These are phyloP conservation scores for Anisodus tanguticus DNA, from an alignment of 257 asterid genomes.

Conservation along the genomic window DNA sequence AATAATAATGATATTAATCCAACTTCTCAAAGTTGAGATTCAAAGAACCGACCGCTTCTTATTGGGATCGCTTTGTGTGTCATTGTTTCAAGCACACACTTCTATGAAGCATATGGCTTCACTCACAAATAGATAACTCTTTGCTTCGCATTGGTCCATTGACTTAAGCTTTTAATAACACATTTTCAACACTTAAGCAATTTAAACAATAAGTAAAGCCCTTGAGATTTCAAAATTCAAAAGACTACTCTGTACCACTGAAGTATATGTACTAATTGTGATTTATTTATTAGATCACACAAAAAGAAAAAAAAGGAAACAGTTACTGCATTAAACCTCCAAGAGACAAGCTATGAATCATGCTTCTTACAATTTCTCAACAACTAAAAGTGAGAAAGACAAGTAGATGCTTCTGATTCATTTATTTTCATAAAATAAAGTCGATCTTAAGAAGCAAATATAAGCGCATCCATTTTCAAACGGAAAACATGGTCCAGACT, in stretches of 20 bases:
- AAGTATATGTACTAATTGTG: neutral
- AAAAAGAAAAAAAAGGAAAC: neutral
- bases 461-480: neutral
- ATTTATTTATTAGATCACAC: neutral
- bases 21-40: neutral
- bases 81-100: neutral
- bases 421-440: neutral
- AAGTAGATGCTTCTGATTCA: neutral
- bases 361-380: neutral
- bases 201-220: neutral
- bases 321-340: neutral
- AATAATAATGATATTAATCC: neutral
- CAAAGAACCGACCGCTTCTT: neutral
- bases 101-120: neutral
- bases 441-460: neutral
- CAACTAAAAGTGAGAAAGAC: neutral
- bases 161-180: neutral
- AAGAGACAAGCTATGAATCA: slow-evolving; percentile 16
- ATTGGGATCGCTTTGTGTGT: neutral
- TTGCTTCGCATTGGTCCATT: neutral
- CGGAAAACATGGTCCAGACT: neutral
- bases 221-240: neutral
- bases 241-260: neutral
- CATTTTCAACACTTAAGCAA: neutral
- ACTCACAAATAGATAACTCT: neutral